Evolutionary conservation across 495 filamentous ascomycete genomes (phyloP).

Genomic region (Lophiostoma macrostomum): DNA sequence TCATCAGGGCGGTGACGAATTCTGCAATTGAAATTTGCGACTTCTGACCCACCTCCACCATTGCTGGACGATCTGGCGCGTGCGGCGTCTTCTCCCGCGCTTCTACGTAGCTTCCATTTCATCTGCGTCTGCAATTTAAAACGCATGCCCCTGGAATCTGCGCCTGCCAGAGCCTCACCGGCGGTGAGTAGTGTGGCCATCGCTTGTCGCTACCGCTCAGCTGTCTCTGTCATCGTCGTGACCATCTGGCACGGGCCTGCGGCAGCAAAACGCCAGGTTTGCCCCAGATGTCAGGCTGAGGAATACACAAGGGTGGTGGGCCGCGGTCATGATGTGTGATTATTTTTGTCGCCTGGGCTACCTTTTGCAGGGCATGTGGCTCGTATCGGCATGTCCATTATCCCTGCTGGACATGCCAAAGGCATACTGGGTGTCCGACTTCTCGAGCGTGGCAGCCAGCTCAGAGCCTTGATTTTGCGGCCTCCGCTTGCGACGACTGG

Average conservation of each 20-base stretch:
- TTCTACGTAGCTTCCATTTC: slow-evolving; percentile 30
- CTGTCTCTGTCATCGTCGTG: neutral
- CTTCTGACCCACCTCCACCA: neutral
- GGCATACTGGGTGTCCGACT: too few relatives aligned
- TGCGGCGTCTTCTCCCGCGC: slow-evolving; percentile 27
- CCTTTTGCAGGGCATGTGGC: slow-evolving; percentile 16
- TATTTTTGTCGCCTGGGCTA: slow-evolving; percentile 25
- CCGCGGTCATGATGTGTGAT: slow-evolving; percentile 11
- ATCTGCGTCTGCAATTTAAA: neutral
- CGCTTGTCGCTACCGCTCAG: neutral
- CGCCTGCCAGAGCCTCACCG: slow-evolving; percentile 1
- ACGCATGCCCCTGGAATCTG: slow-evolving; percentile 10
- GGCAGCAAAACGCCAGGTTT: neutral
- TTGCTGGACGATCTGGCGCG: slow-evolving; percentile 9
- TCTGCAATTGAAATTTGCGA: slow-evolving; percentile 10
- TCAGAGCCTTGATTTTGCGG: neutral
- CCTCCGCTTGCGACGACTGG: neutral
- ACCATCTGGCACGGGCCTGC: neutral
- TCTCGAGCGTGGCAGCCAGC: neutral
- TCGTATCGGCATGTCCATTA: slow-evolving; percentile 1
- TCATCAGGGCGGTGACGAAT: slow-evolving; percentile 1
- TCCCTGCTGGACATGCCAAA: slow-evolving; percentile 6
- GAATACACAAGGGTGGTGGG: slow-evolving; percentile 8
- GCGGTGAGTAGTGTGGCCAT: slow-evolving; percentile 9
- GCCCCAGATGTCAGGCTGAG: slow-evolving; percentile 13